Percentiles rank a stretch among this genome's conserved stretches.
These are phyloP conservation scores for Candida ulmi DNA, from an alignment of 805 yeast genomes.

Conservation along the genomic window DNA sequence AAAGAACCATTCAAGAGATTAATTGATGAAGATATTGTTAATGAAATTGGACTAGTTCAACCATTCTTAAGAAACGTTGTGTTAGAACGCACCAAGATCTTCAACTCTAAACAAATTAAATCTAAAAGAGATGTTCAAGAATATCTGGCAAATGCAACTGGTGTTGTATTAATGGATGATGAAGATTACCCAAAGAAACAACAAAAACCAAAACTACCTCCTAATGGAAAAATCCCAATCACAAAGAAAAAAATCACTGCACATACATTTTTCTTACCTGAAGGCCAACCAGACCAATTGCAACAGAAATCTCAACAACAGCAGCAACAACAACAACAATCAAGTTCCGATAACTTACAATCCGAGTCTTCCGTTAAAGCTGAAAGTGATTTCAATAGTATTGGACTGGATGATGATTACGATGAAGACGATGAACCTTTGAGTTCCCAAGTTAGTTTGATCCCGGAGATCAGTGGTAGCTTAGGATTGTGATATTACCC, in stretches of 20 bases:
- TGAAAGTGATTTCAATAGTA: background rate
- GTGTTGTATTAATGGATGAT: slow-evolving; percentile 67
- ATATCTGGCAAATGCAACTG: slow-evolving; percentile 27
- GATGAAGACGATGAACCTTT: background rate
- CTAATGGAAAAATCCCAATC: slow-evolving; percentile 77
- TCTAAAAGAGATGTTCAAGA: slow-evolving; percentile 20
- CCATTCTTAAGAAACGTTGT: slow-evolving; percentile 44
- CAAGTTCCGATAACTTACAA: too few species aligned
- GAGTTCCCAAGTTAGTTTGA: background rate
- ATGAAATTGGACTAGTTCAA: slow-evolving; percentile 52
- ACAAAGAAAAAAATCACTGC: slow-evolving; percentile 58
- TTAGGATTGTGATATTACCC: too few species aligned
- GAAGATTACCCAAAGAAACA: slow-evolving; percentile 80
- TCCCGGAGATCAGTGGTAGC: background rate
- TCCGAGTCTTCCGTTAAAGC: too few species aligned
- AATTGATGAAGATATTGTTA: slow-evolving; percentile 42
- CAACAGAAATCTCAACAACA: too few species aligned
- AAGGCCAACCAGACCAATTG: too few species aligned
- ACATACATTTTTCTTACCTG: slow-evolving; percentile 48
- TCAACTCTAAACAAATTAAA: slow-evolving; percentile 33
- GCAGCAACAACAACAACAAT: too few species aligned
- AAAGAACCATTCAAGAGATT: slow-evolving; percentile 50
- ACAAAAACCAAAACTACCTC: slow-evolving; percentile 74
- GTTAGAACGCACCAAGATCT: slow-evolving; percentile 34
- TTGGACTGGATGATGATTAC: background rate